phyloP scores from a whole-genome alignment of 306 rosid genomes.

The Alnus glutinosa region DNA sequence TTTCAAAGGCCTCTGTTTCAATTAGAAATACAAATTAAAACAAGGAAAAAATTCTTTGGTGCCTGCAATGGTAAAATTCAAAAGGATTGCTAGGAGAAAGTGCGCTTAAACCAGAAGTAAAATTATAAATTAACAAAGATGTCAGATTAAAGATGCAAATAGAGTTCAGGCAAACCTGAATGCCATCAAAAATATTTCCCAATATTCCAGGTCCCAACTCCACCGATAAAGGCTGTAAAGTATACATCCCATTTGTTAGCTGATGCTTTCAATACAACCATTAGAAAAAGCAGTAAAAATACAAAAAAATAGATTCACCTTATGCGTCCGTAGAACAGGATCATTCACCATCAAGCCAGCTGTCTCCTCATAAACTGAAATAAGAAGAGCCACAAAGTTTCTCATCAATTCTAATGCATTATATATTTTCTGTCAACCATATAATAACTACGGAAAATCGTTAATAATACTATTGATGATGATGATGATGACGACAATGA shows the following conservation, averaged over 20 bases:
- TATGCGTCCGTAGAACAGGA: conserved; percentile 92
- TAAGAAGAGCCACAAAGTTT: conserved; percentile 20
- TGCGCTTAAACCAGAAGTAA: not conserved
- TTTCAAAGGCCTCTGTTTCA: conserved; percentile 87
- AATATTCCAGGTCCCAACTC: conserved; percentile 99
- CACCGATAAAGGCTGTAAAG: conserved; percentile 91
- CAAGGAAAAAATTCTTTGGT: not conserved
- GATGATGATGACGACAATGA: not conserved
- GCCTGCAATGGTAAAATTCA: not conserved
- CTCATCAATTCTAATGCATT: not conserved
- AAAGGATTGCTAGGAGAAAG: not conserved
- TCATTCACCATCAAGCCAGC: conserved; percentile 95
- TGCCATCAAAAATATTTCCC: conserved; percentile 98
- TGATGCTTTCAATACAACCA: conserved; percentile 15
- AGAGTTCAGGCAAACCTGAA: conserved; percentile 68
- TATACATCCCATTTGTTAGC: conserved; percentile 28
- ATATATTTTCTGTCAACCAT: not conserved
- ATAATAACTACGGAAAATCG: not conserved
- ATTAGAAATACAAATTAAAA: conserved; percentile 2
- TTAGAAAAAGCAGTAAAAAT: conserved; percentile 12
- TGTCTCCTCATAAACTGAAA: conserved; percentile 95
- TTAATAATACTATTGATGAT: not conserved
- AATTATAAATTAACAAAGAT: not conserved
- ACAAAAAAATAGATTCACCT: conserved; percentile 47
- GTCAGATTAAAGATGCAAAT: conserved; percentile 12